Evolutionary conservation across 106 monocot species (phyloP), one percentile per base, ranked within the genome.

Genomic region (Iris macrosiphon): DNA sequence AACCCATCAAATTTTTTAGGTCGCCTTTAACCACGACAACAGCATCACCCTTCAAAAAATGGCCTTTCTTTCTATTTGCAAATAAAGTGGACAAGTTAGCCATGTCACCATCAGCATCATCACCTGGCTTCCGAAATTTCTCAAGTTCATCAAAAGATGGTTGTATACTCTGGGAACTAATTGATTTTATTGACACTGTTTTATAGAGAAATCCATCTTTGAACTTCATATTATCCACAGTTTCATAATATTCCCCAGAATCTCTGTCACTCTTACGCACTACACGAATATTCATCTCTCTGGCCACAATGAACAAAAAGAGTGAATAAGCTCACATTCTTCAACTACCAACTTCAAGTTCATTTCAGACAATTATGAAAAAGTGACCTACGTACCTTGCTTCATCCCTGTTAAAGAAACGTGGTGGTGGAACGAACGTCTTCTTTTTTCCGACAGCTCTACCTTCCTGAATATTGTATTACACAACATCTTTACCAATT

Each of bases 81-180:
- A 99, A 91, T 51, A 91, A 81, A 30, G 87, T 81, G 17, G 98
- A 84, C 57, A 87, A 65, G 72, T 87, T 87, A 51, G 75, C 77
- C 40, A 83, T 25, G 45, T 99, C 90, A n/a, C 71, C 83, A 68
- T 86, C 81, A 8, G 54, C 75, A 65, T 91, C 91, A 57, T 83
- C 98, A 6, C 87, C 87, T 57, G 98, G 98, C 62, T 78, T 82
- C 24, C 72, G 66, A 45, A 99, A 91, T 64, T 91, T 99, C 65
- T 99, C 98, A 39, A 99, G 78, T 60, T 99, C 98, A 72, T 99
- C 98, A 61, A 99, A 90, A 17, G 87, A 70, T 14, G 98, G 98
- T 34, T 87, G 98, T 38, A 99, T 84, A 51, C 73, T 91, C 33
- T 83, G 74, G 21, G 73, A 45, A 44, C 59, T 80, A 18, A 99